Percentiles rank a stretch among this genome's conserved stretches.
phyloP scores from a whole-genome alignment of 2,329 filamentous ascomycete species.

The Orbilia brochopaga region DNA sequence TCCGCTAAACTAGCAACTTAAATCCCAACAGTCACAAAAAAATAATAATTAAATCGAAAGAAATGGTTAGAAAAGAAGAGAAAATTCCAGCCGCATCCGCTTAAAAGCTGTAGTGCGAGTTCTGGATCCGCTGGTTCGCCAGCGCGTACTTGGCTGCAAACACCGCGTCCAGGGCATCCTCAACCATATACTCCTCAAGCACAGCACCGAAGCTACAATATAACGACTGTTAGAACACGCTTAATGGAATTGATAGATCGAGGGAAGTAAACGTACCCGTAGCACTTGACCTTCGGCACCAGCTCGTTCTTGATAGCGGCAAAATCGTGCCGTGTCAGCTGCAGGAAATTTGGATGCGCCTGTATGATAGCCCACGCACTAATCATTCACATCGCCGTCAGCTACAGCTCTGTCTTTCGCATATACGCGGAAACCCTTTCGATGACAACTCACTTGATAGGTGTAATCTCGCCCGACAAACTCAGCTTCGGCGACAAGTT shows the following conservation, averaged over 20 bases:
- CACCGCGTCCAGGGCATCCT: slow-evolving; percentile 76
- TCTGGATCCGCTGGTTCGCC: slow-evolving; percentile 47
- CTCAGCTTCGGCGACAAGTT: slow-evolving; percentile 83
- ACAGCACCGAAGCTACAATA: slow-evolving; percentile 67
- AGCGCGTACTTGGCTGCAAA: slow-evolving; percentile 65
- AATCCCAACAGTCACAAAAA: background rate
- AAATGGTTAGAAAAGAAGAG: background rate
- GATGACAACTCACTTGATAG: slow-evolving; percentile 63
- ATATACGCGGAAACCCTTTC: slow-evolving; percentile 10
- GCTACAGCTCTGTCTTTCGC: slow-evolving; percentile 1
- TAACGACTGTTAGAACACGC: slow-evolving; percentile 5
- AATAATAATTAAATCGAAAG: background rate
- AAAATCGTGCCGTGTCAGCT: slow-evolving; percentile 73
- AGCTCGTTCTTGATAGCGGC: slow-evolving; percentile 74
- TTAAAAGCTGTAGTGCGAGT: slow-evolving; percentile 48
- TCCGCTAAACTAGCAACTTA: background rate
- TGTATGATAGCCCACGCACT: slow-evolving; percentile 90
- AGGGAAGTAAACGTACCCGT: slow-evolving; percentile 71
- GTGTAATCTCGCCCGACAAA: slow-evolving; percentile 88
- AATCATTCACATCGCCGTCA: slow-evolving; percentile 7
- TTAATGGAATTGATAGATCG: background rate
- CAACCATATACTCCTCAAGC: slow-evolving; percentile 72
- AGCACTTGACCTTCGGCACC: slow-evolving; percentile 82
- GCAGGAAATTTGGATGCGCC: slow-evolving; percentile 70
- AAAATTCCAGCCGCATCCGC: background rate